Base-by-base conservation (phyloP, 257 asterid genomes). In the Handroanthus guayacan region DNA sequence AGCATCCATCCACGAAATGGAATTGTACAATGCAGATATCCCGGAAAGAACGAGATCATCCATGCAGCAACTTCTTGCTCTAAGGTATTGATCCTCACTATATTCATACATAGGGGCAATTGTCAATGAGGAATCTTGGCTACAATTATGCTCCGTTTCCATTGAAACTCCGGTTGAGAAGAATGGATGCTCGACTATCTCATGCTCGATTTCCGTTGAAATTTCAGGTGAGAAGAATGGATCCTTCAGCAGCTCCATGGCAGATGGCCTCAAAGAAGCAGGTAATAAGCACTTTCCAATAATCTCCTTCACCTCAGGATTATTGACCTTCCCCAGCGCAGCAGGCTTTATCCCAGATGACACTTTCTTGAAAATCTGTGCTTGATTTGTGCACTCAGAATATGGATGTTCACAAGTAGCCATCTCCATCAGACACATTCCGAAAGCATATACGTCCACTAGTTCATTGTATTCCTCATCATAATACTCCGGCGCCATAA, bases 381-480 rank as follows among this genome's bases (percentile, higher is more conserved):
- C 80, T 2, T 70, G 80, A 43, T 75, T 80, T 3, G 69, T 75
- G 72, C 87, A 88, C 77, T 86, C 86, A 1, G 65, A 71, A 39
- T 80, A 88, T 2, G 87, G 89, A 57, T 44, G 81, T 10, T 88
- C 86, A 11, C 60, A 67, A 6, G 88, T 84, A n/a, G 69, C 75
- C 78, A 88, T 7, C 65, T 84, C 92, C 69, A 88, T 51, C 73
- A 88, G 67, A 69, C 89, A 88, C 90, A 88, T 74, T 2, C 92
- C 92, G 12, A 86, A 86, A 2, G 92, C 74, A 71, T 82, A 88
- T 2, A 84, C 13, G 39, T 82, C 90, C 2, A 82, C 92, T n/a
- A 76, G 70, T 48, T 88, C 89, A 2, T 84, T 61, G 47, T 87
- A 83, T 61, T 80, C 86, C 73, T 81, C 89, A 8, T 82, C 86